Conservation (phyloP, 768 basidiomycete genomes). For the Dictyophora rubrovolvata region DNA sequence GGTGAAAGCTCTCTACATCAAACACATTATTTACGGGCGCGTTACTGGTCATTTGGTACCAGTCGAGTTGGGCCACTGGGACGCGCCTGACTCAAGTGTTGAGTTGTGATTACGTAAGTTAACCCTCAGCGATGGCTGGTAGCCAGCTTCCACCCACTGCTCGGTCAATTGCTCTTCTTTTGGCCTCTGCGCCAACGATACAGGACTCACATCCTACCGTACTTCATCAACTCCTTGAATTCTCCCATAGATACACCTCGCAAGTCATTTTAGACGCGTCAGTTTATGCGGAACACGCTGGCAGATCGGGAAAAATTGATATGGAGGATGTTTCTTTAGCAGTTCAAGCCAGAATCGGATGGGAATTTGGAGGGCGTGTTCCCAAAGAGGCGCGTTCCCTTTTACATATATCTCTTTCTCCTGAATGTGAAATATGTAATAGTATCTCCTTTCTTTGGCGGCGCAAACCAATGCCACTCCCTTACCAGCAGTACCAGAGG, state of each 20-base stretch:
- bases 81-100: background rate
- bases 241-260: slow-evolving; percentile 73
- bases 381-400: slow-evolving; percentile 68
- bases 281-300: slow-evolving; percentile 82
- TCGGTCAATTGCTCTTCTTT: slow-evolving; percentile 69
- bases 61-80: background rate
- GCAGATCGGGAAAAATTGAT: slow-evolving; percentile 66
- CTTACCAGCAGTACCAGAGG: slow-evolving; percentile 76
- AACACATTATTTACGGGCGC: background rate
- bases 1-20: slow-evolving; percentile 5
- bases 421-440: background rate
- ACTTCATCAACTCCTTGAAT: slow-evolving; percentile 79
- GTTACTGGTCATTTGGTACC: background rate
- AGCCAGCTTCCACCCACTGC: slow-evolving; percentile 80
- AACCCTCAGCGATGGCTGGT: slow-evolving; percentile 21
- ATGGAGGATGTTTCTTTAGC: slow-evolving; percentile 75
- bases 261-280: slow-evolving; percentile 79
- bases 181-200: slow-evolving; percentile 74
- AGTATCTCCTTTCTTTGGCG: slow-evolving; percentile 75
- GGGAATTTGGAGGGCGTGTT: slow-evolving; percentile 84
- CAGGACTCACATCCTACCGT: slow-evolving; percentile 83
- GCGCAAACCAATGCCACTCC: slow-evolving; percentile 74
- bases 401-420: slow-evolving; percentile 2
- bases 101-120: background rate
- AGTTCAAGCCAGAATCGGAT: slow-evolving; percentile 81